Evolutionary conservation across 225 moss, liverwort and hornwort genomes (phyloP).

Genomic region (Pseudoscleropodium purum): DNA sequence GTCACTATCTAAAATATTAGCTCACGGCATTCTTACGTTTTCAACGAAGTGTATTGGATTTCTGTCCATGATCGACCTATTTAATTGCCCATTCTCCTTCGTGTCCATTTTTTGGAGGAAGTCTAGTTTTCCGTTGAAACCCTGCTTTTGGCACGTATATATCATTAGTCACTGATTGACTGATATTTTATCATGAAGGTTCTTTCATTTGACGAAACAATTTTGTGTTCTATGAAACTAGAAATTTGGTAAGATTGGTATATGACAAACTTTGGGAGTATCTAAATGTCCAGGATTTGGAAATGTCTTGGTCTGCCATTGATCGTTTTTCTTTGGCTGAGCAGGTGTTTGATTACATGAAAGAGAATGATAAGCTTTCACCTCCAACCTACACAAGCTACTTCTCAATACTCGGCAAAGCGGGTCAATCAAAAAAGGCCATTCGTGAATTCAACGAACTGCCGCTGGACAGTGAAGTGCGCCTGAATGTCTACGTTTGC

Average conservation of each 20-base stretch:
- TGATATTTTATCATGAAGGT: background rate
- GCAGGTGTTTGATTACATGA: constrained; percentile 78
- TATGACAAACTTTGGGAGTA: background rate
- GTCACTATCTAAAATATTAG: background rate
- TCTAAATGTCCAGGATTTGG: background rate
- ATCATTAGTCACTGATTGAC: background rate
- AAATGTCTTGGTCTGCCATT: background rate
- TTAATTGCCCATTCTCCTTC: background rate
- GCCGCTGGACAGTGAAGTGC: constrained; percentile 33
- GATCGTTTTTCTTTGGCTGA: background rate
- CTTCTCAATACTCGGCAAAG: constrained; percentile 61
- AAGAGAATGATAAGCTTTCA: constrained; percentile 52
- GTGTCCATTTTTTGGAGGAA: background rate
- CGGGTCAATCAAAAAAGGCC: constrained; percentile 51
- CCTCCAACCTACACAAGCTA: constrained; percentile 82
- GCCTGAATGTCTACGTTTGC: constrained; percentile 62
- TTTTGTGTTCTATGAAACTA: background rate
- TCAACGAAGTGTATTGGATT: background rate
- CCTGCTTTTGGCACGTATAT: background rate
- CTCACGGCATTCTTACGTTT: background rate
- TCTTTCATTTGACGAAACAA: background rate
- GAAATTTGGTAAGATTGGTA: background rate
- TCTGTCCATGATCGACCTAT: background rate
- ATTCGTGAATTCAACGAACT: constrained; percentile 44
- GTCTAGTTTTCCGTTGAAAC: background rate